phyloP scores from a whole-genome alignment of 2,329 filamentous ascomycete genomes.

The Polychaeton citri region DNA sequence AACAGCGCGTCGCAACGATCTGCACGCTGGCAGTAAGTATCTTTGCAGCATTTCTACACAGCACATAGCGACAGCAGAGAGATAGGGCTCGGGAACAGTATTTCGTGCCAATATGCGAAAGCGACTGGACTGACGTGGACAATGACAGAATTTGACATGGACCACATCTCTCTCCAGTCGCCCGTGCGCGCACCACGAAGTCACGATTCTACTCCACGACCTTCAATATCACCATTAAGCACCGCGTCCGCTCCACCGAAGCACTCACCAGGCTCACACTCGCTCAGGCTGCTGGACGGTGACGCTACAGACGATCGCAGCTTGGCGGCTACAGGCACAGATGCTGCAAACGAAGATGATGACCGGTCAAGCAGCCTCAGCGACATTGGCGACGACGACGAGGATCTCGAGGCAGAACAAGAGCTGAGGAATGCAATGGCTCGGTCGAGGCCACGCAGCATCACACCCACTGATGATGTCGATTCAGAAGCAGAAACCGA shows the following conservation, averaged over 20 bases:
- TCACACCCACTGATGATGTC: slow-evolving; percentile 37
- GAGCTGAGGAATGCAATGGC: slow-evolving; percentile 11
- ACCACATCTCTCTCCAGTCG: not conserved
- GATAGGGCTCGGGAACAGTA: too few relatives aligned
- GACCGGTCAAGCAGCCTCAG: slow-evolving; percentile 76
- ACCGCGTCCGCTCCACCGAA: slow-evolving; percentile 12
- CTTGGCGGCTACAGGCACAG: slow-evolving; percentile 7
- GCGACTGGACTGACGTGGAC: too few relatives aligned
- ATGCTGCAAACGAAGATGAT: slow-evolving; percentile 13
- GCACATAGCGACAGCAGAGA: not conserved
- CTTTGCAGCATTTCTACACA: slow-evolving; percentile 1
- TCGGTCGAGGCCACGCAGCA: slow-evolving; percentile 2
- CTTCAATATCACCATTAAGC: slow-evolving; percentile 22
- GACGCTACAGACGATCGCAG: slow-evolving; percentile 3
- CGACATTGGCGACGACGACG: slow-evolving; percentile 70
- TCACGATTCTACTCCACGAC: slow-evolving; percentile 12
- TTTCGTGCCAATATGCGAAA: too few relatives aligned
- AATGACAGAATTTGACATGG: slow-evolving; percentile 1
- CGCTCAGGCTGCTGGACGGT: slow-evolving; percentile 5
- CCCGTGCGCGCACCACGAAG: not conserved
- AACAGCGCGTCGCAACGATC: slow-evolving; percentile 13
- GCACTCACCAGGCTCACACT: slow-evolving; percentile 14
- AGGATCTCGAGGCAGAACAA: slow-evolving; percentile 8
- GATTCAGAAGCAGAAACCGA: slow-evolving; percentile 59
- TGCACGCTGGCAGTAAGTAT: slow-evolving; percentile 8